Evolutionary conservation across 257 asterid species (phyloP), one percentile per base, ranked within the genome.

Genomic region (Eucommia ulmoides): DNA sequence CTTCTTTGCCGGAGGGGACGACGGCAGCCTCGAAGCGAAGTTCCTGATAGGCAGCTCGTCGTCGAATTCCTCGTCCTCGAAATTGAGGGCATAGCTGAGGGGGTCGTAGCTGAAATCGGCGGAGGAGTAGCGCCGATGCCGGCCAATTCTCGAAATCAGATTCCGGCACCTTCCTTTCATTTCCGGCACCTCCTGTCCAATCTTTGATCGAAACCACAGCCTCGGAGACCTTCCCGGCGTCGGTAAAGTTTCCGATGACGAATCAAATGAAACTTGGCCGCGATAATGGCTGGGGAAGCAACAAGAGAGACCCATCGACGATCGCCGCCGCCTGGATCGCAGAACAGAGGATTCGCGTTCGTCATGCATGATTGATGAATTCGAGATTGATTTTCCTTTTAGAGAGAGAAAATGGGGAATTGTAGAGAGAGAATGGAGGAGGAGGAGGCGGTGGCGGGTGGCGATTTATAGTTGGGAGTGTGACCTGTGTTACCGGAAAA

Each of bases 21-120:
- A 19, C 1, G 75, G 77, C 49, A 74, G 55, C 50, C 80, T 69
- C 8, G 75, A 25, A 1, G 66, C 47, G 64, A 74, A 78, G 22
- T 57, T 68, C 50, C 53, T 49, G 49, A 51, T 19, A 2, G 42
- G 66, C 2, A 20, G 38, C 6, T 68, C 64, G 14, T 50, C 56
- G 1, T 3, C 33, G 0, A 14, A 15, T 52, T 60, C 56, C 2
- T 44, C 23, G 7, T 65, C 76, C 7, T 65, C 65, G 47, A 70
- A 70, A 24, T 70, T 70, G 38, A 65, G 71, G 25, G 76, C 45
- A 42, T 70, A 70, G 50, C 76, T 65, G 12, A 49, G 63, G 19
- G 76, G 69, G 29, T 70, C 73, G 23, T 70, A 70, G 63, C 69
- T 70, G 50, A 70, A 65, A 49, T 70, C 76, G 1, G 73, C 68